phyloP scores from a whole-genome alignment of 176 grass and related monocot genomes.

The Themeda triandra region DNA sequence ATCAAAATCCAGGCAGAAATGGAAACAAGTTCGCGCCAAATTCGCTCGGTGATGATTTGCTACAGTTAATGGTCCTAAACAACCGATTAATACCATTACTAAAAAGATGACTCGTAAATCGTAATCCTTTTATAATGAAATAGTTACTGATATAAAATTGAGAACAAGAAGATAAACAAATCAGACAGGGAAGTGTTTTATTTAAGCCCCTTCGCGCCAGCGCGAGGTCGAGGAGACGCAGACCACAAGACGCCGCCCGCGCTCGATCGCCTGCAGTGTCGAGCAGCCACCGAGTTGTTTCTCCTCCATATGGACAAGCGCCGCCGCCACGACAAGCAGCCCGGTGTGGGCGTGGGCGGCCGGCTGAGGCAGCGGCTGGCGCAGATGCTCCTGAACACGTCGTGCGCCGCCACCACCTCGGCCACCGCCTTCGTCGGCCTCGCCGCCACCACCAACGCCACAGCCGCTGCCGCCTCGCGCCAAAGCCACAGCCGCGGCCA shows the following conservation, averaged over 20 bases:
- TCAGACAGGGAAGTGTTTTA: neutral
- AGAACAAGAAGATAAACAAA: too few species aligned
- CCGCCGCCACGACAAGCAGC: neutral
- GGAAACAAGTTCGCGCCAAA: too few species aligned
- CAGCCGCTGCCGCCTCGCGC: slow-evolving; percentile 30
- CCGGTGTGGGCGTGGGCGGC: neutral
- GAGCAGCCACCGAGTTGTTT: neutral
- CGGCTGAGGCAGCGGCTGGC: slow-evolving; percentile 50
- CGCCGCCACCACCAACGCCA: slow-evolving; percentile 19
- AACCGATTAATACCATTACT: too few species aligned
- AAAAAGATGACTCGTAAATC: too few species aligned
- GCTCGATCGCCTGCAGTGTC: too few species aligned
- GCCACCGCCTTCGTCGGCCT: slow-evolving; percentile 29
- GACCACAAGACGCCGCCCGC: neutral
- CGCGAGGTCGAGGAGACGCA: neutral
- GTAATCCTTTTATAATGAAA: too few species aligned
- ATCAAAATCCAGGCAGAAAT: too few species aligned
- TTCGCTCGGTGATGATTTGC: too few species aligned
- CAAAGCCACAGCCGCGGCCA: slow-evolving; percentile 18
- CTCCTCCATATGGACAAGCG: neutral
- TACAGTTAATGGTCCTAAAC: too few species aligned
- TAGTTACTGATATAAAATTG: too few species aligned
- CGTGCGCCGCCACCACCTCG: slow-evolving; percentile 45
- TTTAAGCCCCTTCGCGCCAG: neutral
- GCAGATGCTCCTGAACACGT: slow-evolving; percentile 48